These are phyloP conservation scores for Tripidium arundinaceum DNA, from an alignment of 202 grass and related monocot species.

Conservation along the genomic window DNA sequence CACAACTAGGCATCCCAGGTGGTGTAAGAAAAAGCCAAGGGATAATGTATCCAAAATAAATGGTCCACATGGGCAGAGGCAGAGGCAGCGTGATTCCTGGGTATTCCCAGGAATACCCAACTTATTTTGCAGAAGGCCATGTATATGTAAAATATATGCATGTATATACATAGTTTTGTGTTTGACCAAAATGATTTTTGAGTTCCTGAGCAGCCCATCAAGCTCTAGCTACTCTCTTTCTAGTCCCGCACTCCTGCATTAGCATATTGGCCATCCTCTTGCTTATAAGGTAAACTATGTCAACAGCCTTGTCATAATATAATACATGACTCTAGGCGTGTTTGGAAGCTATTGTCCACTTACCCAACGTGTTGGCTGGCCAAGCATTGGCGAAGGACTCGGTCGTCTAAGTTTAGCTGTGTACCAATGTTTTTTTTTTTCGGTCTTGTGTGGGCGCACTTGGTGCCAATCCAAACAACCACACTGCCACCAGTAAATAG, in stretches of 20 bases:
- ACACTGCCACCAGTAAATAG: neutral
- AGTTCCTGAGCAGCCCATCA: neutral
- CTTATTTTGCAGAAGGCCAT: neutral
- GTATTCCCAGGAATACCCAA: neutral
- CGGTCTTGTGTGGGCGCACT: neutral
- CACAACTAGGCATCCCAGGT: constrained; percentile 3
- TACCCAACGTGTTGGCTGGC: neutral
- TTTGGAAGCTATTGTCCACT: neutral
- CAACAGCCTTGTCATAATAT: neutral
- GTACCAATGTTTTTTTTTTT: neutral
- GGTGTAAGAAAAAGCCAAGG: neutral
- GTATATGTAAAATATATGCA: neutral
- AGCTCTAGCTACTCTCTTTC: neutral
- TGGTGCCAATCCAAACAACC: neutral
- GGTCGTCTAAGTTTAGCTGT: neutral
- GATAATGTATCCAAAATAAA: constrained; percentile 9
- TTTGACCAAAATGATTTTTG: neutral
- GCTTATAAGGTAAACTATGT: neutral
- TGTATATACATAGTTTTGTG: neutral
- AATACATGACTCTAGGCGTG: neutral
- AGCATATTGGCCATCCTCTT: neutral
- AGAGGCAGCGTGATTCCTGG: neutral
- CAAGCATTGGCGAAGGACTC: neutral
- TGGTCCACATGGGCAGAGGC: neutral
- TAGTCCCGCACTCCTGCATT: neutral